Conservation (phyloP, 2,329 filamentous ascomycete species). For the Fusarium miscanthi region DNA sequence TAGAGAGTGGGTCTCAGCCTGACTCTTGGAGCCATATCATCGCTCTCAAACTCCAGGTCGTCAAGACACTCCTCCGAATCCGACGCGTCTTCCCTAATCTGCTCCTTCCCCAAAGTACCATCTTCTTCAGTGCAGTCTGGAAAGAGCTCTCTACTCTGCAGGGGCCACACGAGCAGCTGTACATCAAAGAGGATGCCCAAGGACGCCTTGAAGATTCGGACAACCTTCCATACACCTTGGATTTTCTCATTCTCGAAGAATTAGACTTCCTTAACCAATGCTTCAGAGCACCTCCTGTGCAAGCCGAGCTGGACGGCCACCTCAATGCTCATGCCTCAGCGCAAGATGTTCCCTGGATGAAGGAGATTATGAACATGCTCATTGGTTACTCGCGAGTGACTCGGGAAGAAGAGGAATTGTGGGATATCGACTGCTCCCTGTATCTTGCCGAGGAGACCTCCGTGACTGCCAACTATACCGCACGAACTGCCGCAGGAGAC, state of each 20-base stretch:
- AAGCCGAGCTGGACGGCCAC: slow-evolving; percentile 87
- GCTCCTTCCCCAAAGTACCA: slow-evolving; percentile 82
- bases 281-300: slow-evolving; percentile 87
- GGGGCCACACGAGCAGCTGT: slow-evolving; percentile 80
- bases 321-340: slow-evolving; percentile 70
- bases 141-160: slow-evolving; percentile 82
- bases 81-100: slow-evolving; percentile 84
- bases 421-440: slow-evolving; percentile 96
- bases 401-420: slow-evolving; percentile 91
- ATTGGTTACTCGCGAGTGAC: slow-evolving; percentile 90
- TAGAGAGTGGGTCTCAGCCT: slow-evolving; percentile 61
- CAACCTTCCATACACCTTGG: slow-evolving; percentile 90
- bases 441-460: slow-evolving; percentile 96
- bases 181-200: slow-evolving; percentile 86
- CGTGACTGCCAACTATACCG: slow-evolving; percentile 95
- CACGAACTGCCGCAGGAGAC: slow-evolving; percentile 91
- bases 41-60: slow-evolving; percentile 90
- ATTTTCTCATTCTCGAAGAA: slow-evolving; percentile 93
- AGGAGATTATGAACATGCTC: slow-evolving; percentile 87
- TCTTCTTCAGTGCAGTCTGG: slow-evolving; percentile 90
- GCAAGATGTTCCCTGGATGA: slow-evolving; percentile 80
- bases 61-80: slow-evolving; percentile 93
- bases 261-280: slow-evolving; percentile 94
- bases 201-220: slow-evolving; percentile 91
- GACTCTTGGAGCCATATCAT: slow-evolving; percentile 83